Base-by-base conservation (phyloP, 2,329 filamentous ascomycete species). In the Metarhizium humberi region DNA sequence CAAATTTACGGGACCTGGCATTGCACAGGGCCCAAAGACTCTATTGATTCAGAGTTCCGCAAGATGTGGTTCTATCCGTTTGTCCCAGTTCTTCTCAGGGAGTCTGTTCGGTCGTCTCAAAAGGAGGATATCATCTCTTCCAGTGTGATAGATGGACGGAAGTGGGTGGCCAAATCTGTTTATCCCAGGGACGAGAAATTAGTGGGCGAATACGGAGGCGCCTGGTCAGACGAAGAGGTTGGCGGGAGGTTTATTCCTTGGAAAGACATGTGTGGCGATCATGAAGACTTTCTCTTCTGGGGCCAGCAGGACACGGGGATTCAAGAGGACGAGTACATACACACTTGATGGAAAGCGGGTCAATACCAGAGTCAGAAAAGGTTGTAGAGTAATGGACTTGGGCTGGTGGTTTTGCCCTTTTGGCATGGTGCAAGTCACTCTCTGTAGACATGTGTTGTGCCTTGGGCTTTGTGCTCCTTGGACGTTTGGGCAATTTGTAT, bases 51-150 rank as follows among this genome's bases (percentile, higher is more conserved):
- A 1, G 68, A 69, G 59, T 75, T 67, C 57, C 60, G 62, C 16
- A 63, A 62, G 29, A 62, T 72, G 61, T 75, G 72, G 72, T 75
- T 71, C 60, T 68, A 65, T 46, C 71, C 69, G 3, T 68, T 67
- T 51, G 63, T 62, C 18, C 58, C 64, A 34, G 61, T 65, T 0
- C 56, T 74, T 14, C 59, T 73, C 25, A 60, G 56, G 16, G 67
- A 67, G 0, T 59, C 64, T 4, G 63, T 67, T 50, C 58, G 55
- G 18, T 62, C 62, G 4, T 66, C 65, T 4, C 60, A 59, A 51
- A 46, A 56, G 2, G 54, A 60, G 8, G 56, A 64, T 34, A 56
- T 59, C 8, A 65, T 70, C 51, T 59, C 65, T 1, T 47, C 62
- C 11, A 58, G 60, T 25, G 60, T 62, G 52, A 67, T 71, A 14